Conservation (phyloP, 805 yeast species). For the Yarrowia yakushimensis region DNA sequence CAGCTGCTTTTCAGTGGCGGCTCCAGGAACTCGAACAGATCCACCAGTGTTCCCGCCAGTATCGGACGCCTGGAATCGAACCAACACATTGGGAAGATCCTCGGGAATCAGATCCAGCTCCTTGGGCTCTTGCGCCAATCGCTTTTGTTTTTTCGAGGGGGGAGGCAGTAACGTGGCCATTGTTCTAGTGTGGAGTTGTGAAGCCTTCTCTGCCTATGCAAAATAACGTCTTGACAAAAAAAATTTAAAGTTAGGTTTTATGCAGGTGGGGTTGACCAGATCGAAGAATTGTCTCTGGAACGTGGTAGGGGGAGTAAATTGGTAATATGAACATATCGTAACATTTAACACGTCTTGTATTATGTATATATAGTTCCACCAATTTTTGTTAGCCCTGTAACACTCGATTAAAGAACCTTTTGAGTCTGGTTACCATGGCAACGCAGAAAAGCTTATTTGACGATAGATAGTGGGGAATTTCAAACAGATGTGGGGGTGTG, state of each 20-base stretch:
- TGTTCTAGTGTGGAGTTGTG: not conserved
- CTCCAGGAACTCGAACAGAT: conserved; percentile 86
- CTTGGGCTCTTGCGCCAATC: conserved; percentile 75
- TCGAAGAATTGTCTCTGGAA: not conserved
- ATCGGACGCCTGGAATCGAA: conserved; percentile 89
- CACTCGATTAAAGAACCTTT: too few relatives aligned
- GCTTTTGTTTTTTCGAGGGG: conserved; percentile 81
- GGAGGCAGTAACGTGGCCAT: conserved; percentile 97
- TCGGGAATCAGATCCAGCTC: conserved; percentile 70
- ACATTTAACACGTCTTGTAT: too few relatives aligned
- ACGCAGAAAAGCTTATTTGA: too few relatives aligned
- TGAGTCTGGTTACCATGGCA: too few relatives aligned
- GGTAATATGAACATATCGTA: too few relatives aligned
- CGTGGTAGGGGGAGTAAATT: too few relatives aligned
- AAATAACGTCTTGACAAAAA: not conserved
- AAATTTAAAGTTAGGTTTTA: not conserved
- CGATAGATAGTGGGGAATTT: too few relatives aligned
- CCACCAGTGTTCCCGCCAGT: conserved; percentile 85
- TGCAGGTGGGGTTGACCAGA: not conserved
- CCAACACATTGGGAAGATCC: conserved; percentile 81
- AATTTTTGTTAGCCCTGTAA: too few relatives aligned
- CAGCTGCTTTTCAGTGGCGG: conserved; percentile 75
- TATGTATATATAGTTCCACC: too few relatives aligned
- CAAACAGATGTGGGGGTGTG: too few relatives aligned
- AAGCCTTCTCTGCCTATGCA: not conserved